Evolutionary conservation across 441 rosid species (phyloP), one percentile per base, ranked within the genome.

Genomic region (Gossypium schwendimanii): DNA sequence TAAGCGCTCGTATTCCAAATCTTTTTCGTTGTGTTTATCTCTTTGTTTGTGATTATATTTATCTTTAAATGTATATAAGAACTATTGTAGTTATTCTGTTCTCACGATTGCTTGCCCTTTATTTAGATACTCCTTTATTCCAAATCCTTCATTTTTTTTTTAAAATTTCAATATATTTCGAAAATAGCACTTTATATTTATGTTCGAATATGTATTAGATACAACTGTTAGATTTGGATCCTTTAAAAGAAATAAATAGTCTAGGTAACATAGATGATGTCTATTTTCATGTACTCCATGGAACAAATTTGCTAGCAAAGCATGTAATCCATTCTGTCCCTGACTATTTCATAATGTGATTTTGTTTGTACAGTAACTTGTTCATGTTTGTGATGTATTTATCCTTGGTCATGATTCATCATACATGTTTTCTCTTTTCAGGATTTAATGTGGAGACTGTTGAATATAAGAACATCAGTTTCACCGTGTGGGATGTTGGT

Each of bases 401-500:
- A 50, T 68, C 24, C 7, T 15, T 17, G 26, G 17, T 50, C 11
- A 14, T 68, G 15, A 17, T 33, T 68, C 26, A 0, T 50, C 0
- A 52, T 67, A 33, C 39, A 33, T 33, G 39, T 21, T 68, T 11
- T 17, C 23, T 39, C 6, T 76, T 8, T 73, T 63, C 78, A 91
- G 97, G 97, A 12, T 91, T 91, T 73, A 91, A 89, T 75, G 97
- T 89, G 78, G 92, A 89, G 80, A 33, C 92, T 10, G 91, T 91
- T 47, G 94, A 91, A 60, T 91, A 89, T 82, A 91, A 87, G 78
- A 91, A 91, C 88, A 87, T 89, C 61, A 91, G 97, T 78, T 89
- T 91, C 81, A 89, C 94, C 0, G 91, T 89, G 72, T 91, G 97
- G 97, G 97, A 91, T 84, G 94, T 91, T 53, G 97, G 94, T 45